Evolutionary conservation across 805 yeast genomes (phyloP).

Genomic region (Metschnikowia peoriensis): DNA sequence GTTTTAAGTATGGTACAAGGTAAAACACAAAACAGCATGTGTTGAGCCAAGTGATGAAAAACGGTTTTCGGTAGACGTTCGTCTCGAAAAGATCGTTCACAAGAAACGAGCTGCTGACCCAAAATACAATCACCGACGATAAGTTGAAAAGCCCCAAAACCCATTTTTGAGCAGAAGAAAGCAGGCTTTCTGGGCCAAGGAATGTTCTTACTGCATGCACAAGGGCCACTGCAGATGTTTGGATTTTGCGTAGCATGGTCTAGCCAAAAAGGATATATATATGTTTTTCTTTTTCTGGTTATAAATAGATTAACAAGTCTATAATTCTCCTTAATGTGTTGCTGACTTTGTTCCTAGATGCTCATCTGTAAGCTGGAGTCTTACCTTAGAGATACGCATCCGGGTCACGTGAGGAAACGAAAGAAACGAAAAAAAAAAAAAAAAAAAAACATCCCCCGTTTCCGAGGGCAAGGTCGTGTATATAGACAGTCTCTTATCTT

Average conservation of each 20-base stretch:
- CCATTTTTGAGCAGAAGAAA: slow-evolving; percentile 53
- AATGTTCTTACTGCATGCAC: slow-evolving; percentile 12
- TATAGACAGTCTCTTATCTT: too few species aligned
- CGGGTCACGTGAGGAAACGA: too few species aligned
- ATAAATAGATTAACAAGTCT: too few species aligned
- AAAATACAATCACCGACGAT: slow-evolving; percentile 71
- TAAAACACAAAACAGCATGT: slow-evolving; percentile 83
- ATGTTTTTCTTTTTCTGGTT: neutral
- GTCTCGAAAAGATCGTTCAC: slow-evolving; percentile 74
- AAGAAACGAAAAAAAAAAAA: too few species aligned
- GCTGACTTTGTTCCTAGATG: neutral
- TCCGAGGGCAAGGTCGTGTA: too few species aligned
- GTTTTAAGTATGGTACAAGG: slow-evolving; percentile 55
- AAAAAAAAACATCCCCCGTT: too few species aligned
- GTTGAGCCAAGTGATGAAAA: slow-evolving; percentile 86
- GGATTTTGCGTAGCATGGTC: slow-evolving; percentile 15
- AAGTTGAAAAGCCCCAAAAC: slow-evolving; percentile 72
- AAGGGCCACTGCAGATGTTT: slow-evolving; percentile 13
- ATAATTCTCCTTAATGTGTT: too few species aligned
- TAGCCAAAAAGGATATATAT: neutral
- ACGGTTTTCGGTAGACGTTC: slow-evolving; percentile 79
- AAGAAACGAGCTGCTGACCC: slow-evolving; percentile 90
- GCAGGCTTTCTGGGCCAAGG: slow-evolving; percentile 19
- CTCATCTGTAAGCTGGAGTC: neutral
- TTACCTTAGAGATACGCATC: too few species aligned